Evolutionary conservation across 768 basidiomycete genomes (phyloP), one percentile per base, ranked within the genome.

Genomic region (Saitozyma podzolica): DNA sequence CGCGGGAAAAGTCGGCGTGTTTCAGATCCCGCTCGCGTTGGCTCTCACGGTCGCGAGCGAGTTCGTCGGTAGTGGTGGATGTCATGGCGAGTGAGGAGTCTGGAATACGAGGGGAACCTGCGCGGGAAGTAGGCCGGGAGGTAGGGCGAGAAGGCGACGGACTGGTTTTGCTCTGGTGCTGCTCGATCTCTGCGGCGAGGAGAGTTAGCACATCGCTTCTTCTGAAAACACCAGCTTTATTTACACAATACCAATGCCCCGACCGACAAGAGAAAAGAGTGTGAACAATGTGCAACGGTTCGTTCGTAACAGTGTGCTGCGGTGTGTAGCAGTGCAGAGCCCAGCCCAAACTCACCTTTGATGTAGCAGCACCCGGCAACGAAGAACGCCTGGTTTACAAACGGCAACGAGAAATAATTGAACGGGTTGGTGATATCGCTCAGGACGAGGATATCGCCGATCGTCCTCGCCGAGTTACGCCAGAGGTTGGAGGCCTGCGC

Each of bases 321-420:
- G 29, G 5, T 2, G 29, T 29, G 29, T 29, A 29, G 29, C 29
- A 29, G 29, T 29, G 29, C 29, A 29, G 29, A 29, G 29, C 45
- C 11, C 2, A 11, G 45, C 45, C 13, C 11, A 17, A 47, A 17
- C 70, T 61, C 60, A 72, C 70, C 70, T 45, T 69, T 69, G 7
- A 72, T 60, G 59, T 68, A 72, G 41, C 65, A 72, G 47, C 67
- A 66, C 41, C 62, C 66, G 10, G 70, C 66, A 0, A 72, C 68
- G 59, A 58, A 75, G 58, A 75, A 70, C 11, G 64, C 59, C 51
- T 75, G 70, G 45, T 72, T 75, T 10, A 67, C 66, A 42, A 70
- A 72, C 17, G 70, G 68, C 2, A 72, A 50, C 3, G 68, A 50
- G 17, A 65, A 59, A 42, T 68, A 72, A 10, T 57, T 54, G 29